phyloP scores from a whole-genome alignment of 306 rosid species.

The Aeschynomene evenia region DNA sequence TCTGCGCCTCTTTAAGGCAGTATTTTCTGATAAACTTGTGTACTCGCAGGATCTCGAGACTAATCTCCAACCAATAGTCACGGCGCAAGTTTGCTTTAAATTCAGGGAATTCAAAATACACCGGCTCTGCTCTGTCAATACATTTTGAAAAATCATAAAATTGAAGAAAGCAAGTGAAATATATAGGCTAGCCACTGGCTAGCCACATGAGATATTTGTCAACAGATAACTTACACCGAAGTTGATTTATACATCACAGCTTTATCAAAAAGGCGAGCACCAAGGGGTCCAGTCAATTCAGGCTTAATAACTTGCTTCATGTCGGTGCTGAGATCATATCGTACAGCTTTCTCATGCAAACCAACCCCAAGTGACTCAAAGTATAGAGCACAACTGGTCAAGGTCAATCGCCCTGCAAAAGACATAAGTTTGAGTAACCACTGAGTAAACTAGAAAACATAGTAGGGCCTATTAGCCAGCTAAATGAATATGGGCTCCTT shows the following conservation, averaged over 20 bases:
- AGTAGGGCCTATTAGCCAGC: neutral
- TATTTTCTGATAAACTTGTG: constrained; percentile 70
- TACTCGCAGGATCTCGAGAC: constrained; percentile 71
- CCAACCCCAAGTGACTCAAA: constrained; percentile 91
- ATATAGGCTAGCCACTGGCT: neutral
- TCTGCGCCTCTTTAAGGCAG: constrained; percentile 59
- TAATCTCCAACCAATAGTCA: constrained; percentile 88
- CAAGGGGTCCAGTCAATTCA: constrained; percentile 89
- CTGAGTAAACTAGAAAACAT: constrained; percentile 5
- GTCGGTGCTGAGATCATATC: constrained; percentile 72
- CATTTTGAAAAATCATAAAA: constrained; percentile 37
- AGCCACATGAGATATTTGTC: constrained; percentile 2
- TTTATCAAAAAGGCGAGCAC: constrained; percentile 95
- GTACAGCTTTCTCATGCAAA: constrained; percentile 72
- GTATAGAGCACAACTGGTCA: constrained; percentile 83
- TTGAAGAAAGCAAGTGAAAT: constrained; percentile 24
- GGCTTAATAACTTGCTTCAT: constrained; percentile 87
- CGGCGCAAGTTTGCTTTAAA: constrained; percentile 84
- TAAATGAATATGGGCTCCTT: constrained; percentile 5
- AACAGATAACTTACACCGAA: constrained; percentile 61
- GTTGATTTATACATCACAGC: constrained; percentile 92
- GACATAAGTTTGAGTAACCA: constrained; percentile 25
- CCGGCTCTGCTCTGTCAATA: constrained; percentile 81
- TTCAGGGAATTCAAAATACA: constrained; percentile 91
- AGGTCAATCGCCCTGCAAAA: constrained; percentile 75